phyloP scores from a whole-genome alignment of 2,329 filamentous ascomycete genomes.

The Grosmannia clavigera region DNA sequence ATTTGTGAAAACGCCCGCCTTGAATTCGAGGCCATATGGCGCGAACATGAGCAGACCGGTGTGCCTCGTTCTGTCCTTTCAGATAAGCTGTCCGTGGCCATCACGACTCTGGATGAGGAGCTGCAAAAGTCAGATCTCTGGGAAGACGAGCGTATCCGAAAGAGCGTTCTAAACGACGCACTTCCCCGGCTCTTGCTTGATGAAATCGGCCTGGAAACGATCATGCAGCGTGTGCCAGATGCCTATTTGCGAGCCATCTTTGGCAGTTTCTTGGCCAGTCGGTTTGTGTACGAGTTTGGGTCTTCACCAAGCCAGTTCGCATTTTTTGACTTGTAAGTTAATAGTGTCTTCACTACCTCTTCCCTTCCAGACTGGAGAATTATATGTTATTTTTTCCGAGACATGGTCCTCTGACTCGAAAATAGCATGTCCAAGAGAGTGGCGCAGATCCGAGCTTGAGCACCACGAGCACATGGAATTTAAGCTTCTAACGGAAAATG shows the following conservation, averaged over 20 bases:
- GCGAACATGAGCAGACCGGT: slow-evolving; percentile 75
- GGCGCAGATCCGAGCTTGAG: slow-evolving; percentile 26
- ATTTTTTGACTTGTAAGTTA: slow-evolving; percentile 91
- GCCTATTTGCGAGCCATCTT: slow-evolving; percentile 92
- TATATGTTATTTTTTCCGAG: not conserved
- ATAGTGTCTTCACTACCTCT: no score
- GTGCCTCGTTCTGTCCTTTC: slow-evolving; percentile 74
- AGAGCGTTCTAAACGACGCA: slow-evolving; percentile 70
- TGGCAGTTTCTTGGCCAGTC: slow-evolving; percentile 84
- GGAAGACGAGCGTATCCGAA: slow-evolving; percentile 67
- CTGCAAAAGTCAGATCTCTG: slow-evolving; percentile 87
- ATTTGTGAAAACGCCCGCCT: slow-evolving; percentile 85
- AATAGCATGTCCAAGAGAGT: slow-evolving; percentile 55
- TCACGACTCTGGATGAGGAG: slow-evolving; percentile 94
- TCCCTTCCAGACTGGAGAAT: not conserved
- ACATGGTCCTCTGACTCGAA: not conserved
- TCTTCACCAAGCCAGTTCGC: slow-evolving; percentile 90
- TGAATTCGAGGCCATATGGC: slow-evolving; percentile 98
- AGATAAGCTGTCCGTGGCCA: slow-evolving; percentile 80
- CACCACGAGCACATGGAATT: not conserved
- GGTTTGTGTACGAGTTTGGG: slow-evolving; percentile 94
- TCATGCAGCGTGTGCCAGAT: slow-evolving; percentile 78
- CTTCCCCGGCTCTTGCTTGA: slow-evolving; percentile 72
- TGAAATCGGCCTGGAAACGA: slow-evolving; percentile 82
- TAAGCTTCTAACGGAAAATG: no score